Evolutionary conservation across 2,329 filamentous ascomycete species (phyloP), one percentile per base, ranked within the genome.

Genomic region (Aspergillus caelatus): DNA sequence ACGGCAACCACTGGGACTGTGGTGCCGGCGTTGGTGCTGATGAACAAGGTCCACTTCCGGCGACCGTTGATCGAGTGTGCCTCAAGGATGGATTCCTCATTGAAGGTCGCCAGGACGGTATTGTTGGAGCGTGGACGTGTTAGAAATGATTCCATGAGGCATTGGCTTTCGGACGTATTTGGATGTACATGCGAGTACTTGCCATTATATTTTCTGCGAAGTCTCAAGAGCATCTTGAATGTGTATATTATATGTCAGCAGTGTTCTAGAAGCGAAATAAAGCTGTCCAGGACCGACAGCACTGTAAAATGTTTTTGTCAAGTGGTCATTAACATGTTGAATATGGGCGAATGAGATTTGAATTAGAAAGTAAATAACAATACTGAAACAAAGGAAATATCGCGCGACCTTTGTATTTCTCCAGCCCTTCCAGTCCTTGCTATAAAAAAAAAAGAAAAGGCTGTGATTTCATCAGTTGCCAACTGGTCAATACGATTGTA

Each of bases 1-100:
- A 99, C 75, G 93, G 93, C 46, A 85, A 92, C 65, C 95, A 98
- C 78, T 99, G 95, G 95, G 93, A 97, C 77, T 97, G 94, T 78
- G 95, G 95, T 59, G 89, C 93, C 2, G 94, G 94, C 41, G 88
- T 91, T 55, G 85, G 84, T 3, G 77, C 80, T 12, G 89, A 89
- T 63, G 87, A 88, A 23, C 88, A 91, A 58, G 87, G 85, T 14
- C 88, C 87, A 70, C 84, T 82, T 61, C 85, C 89, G 8, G 85
- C 89, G 16, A 84, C 90, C 62, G 89, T 99, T 23, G 94, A 98
- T 79, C 88, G 87, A 64, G 94, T 98, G 62, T 87, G 94, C 68
- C 90, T 98, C 74, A 93, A 92, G 79, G 95, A 99, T 72, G 95
- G 95, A 0, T 99, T 97, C 79, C 82, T 98, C 75, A 87, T 96